These are phyloP conservation scores for Neopestalotiopsis clavispora DNA, from an alignment of 2,329 filamentous ascomycete genomes.

Conservation along the genomic window DNA sequence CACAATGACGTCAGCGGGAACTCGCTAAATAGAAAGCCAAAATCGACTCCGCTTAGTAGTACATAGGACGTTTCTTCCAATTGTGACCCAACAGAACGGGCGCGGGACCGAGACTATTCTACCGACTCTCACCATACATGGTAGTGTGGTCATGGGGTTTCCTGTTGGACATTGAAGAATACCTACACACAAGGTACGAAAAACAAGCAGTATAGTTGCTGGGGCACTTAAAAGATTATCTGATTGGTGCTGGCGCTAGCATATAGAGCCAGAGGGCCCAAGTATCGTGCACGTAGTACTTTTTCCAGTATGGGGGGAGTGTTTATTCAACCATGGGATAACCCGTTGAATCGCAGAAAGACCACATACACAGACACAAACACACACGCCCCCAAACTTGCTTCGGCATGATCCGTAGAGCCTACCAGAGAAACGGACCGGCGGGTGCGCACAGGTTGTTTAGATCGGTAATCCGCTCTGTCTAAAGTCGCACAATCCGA, in stretches of 20 bases:
- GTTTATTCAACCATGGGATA: background rate
- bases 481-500: background rate
- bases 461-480: background rate
- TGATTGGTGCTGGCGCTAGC: background rate
- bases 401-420: background rate
- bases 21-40: conserved; percentile 4
- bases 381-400: background rate
- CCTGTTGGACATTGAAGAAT: background rate
- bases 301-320: background rate
- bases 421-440: background rate
- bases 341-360: background rate
- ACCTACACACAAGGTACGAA: background rate
- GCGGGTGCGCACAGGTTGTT: background rate
- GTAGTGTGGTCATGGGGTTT: background rate
- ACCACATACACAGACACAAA: too few relatives aligned
- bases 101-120: background rate
- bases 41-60: background rate
- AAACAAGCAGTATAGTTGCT: background rate
- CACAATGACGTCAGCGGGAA: conserved; percentile 5
- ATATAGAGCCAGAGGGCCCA: background rate
- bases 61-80: background rate
- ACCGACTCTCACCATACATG: background rate
- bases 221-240: background rate
- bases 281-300: background rate
- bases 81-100: conserved; percentile 7